Evolutionary conservation across 108 stramenopile species (phyloP), one percentile per base, ranked within the genome.

Genomic region (Fragilariopsis cylindrus): DNA sequence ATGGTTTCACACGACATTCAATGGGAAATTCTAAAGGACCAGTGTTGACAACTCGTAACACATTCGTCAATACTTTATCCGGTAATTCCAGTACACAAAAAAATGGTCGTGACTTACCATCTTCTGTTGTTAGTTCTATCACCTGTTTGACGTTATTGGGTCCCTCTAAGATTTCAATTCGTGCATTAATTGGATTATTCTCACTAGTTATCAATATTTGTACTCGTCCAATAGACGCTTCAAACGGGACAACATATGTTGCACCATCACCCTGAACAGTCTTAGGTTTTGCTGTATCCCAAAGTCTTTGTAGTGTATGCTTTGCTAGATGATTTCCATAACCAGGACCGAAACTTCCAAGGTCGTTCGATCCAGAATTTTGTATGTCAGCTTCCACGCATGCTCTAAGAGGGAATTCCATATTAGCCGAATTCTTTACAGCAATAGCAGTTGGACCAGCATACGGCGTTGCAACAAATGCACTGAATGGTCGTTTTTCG

Each of bases 331-430:
- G 67, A 18, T 68, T 68, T 18, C 45, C 65, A 44, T 68, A 49
- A 13, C 47, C 67, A 16, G 48, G 46, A 52, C 67, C 67, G 41
- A 47, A 9, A 4, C 67, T 48, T 3, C 4, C 67, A 19, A 50
- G 49, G n/a, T 53, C 15, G 6, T 52, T n/a, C 30, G 48, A 39
- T 30, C 67, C 49, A 44, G 7, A 50, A 30, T 48, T 41, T 8
- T 68, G 50, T 12, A 77, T 30, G 75, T 88, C 89, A 16, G 87
- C 84, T 78, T 90, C 90, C 16, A 91, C 87, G 58, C 75, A 77
- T 21, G 90, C 92, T 47, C 84, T 87, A 72, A 93, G 56, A 4
- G 92, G 92, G 82, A 91, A 93, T 76, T 93, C 92, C 55, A 90
- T 83, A n/a, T 88, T 85, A 50, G 87, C 90, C 46, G 90, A 87